phyloP scores from a whole-genome alignment of 169 alveolate species.

The Eimeria mitis region DNA sequence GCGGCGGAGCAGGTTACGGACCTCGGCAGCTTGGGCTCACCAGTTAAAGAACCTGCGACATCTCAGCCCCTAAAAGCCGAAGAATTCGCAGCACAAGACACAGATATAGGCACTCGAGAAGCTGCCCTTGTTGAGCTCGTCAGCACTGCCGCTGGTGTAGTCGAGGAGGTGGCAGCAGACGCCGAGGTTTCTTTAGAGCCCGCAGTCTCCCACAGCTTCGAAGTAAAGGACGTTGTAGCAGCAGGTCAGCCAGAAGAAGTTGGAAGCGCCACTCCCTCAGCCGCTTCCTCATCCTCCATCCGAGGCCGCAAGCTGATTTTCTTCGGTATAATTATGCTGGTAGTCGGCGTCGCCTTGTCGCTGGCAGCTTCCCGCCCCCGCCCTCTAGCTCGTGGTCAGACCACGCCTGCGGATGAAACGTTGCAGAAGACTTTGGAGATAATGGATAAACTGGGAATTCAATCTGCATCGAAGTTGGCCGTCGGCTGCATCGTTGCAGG shows the following conservation, averaged over 20 bases:
- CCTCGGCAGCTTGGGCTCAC: not conserved
- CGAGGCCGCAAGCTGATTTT: not conserved
- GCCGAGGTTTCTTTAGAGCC: not conserved
- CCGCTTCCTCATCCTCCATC: not conserved
- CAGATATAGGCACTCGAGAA: not conserved
- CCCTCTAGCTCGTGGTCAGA: not conserved
- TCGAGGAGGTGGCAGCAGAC: not conserved
- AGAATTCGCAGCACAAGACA: not conserved
- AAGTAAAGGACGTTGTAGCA: not conserved
- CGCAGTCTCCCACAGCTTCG: not conserved
- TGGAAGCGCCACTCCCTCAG: not conserved
- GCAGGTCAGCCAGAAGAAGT: not conserved
- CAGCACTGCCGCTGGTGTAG: not conserved
- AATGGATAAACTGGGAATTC: conserved; percentile 2
- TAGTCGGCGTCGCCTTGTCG: not conserved
- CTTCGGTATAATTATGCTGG: not conserved
- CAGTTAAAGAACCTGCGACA: not conserved
- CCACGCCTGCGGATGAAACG: not conserved
- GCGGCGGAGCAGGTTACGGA: conserved; percentile 1
- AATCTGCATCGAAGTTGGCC: not conserved
- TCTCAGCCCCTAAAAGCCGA: not conserved
- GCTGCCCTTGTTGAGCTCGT: not conserved
- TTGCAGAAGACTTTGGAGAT: not conserved
- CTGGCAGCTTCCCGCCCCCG: not conserved
- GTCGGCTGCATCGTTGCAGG: not conserved